phyloP scores from a whole-genome alignment of 768 basidiomycete species.

The Mycena maculata region DNA sequence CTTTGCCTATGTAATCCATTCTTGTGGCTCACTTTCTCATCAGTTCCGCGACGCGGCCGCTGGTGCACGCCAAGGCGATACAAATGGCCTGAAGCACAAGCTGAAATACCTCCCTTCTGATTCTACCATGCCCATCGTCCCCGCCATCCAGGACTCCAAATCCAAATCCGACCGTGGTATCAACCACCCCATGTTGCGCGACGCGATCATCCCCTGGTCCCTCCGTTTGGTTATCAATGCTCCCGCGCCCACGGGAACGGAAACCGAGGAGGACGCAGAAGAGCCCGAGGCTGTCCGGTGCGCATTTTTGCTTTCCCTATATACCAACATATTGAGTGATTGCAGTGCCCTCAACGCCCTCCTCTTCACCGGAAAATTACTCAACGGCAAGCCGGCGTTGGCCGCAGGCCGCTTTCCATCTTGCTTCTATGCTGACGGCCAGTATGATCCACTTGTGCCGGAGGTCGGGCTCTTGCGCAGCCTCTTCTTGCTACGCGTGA shows the following conservation, averaged over 20 bases:
- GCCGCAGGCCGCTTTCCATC: not conserved
- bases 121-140: not conserved
- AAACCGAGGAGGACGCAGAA: not conserved
- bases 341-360: not conserved
- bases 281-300: not conserved
- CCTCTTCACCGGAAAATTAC: not conserved
- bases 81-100: not conserved
- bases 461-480: not conserved
- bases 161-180: not conserved
- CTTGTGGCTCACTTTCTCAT: not conserved
- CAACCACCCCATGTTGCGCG: not conserved
- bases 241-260: too few relatives aligned
- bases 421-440: constrained; percentile 5
- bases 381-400: not conserved
- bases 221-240: not conserved
- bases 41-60: not conserved
- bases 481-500: not conserved
- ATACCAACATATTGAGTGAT: not conserved
- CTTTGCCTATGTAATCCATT: not conserved
- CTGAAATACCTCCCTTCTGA: not conserved
- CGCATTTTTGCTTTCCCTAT: not conserved
- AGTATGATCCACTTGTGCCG: not conserved
- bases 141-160: not conserved
- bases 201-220: not conserved
- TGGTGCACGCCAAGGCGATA: not conserved